Conservation (phyloP, 208 protist genomes). For the Acanthamoeba lenticulata region DNA sequence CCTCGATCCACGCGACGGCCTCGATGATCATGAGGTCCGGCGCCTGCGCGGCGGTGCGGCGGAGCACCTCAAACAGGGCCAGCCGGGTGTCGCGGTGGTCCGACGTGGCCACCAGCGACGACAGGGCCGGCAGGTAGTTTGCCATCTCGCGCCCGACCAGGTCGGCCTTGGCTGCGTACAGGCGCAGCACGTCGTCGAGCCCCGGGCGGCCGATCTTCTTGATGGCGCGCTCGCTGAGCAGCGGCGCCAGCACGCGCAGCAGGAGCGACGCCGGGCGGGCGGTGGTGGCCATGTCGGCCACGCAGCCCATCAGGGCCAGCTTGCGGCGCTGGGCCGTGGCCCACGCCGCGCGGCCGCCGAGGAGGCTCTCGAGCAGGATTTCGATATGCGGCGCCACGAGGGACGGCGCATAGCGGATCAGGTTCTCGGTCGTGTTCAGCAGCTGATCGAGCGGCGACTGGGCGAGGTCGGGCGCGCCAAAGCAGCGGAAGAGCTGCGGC, state of each 20-base stretch:
- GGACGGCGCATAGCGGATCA: neutral
- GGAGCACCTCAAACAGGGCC: slow-evolving; percentile 5
- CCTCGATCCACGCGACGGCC: slow-evolving; percentile 43
- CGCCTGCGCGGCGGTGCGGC: neutral
- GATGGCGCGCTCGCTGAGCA: neutral
- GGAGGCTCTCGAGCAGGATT: slow-evolving; percentile 7
- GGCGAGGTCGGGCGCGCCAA: neutral
- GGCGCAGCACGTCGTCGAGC: neutral
- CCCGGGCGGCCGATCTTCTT: slow-evolving; percentile 32
- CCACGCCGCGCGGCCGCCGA: neutral
- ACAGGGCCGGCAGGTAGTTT: neutral
- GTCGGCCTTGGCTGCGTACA: slow-evolving; percentile 24
- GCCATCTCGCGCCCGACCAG: neutral
- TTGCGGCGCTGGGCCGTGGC: slow-evolving; percentile 22
- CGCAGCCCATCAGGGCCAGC: neutral
- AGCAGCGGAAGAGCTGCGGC: slow-evolving; percentile 24
- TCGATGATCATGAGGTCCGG: slow-evolving; percentile 5
- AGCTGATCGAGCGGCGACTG: neutral
- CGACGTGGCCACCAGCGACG: slow-evolving; percentile 4
- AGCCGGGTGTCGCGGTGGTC: slow-evolving; percentile 5
- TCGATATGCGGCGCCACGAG: slow-evolving; percentile 8
- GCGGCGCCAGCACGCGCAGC: neutral
- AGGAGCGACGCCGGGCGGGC: neutral
- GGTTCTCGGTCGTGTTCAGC: neutral
- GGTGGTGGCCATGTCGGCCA: neutral